Percentiles rank a stretch among this genome's conserved stretches.
Evolutionary conservation across 1,284 basidiomycete genomes (phyloP).

Genomic region (Puccinia coronata): DNA sequence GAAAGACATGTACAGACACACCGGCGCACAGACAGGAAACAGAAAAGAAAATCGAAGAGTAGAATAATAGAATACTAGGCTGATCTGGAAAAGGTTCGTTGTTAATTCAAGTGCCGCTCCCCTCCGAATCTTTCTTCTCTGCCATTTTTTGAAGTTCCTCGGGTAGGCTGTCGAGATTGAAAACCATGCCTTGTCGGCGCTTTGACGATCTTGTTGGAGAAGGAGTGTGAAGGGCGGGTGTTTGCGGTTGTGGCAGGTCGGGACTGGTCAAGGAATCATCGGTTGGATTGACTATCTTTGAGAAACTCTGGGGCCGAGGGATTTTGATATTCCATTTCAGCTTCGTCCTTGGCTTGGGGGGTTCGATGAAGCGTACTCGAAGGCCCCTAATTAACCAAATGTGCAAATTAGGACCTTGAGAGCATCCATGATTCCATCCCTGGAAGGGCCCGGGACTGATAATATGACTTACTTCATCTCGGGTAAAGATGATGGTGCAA

Average conservation of each 20-base stretch:
- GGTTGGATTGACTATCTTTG: neutral
- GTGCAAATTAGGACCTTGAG: neutral
- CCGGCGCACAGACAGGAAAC: no score
- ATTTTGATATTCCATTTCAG: constrained; percentile 15
- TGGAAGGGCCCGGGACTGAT: neutral
- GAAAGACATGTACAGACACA: no score
- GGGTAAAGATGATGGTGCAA: neutral
- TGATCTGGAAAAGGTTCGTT: no score
- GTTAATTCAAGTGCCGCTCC: neutral
- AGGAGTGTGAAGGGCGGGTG: neutral
- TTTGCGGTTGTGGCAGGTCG: neutral
- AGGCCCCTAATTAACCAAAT: neutral
- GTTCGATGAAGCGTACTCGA: neutral
- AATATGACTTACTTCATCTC: constrained; percentile 3
- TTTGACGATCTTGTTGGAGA: neutral
- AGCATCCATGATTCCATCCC: neutral
- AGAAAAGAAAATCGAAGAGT: neutral
- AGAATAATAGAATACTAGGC: neutral
- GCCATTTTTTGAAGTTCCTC: neutral
- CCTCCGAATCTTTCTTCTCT: neutral
- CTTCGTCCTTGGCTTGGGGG: neutral
- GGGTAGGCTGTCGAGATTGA: neutral
- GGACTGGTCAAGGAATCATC: neutral
- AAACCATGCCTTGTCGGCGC: neutral
- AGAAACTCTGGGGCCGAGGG: neutral